These are phyloP conservation scores for Aspergillus wentii DNA, from an alignment of 495 filamentous ascomycete species.

Conservation along the genomic window DNA sequence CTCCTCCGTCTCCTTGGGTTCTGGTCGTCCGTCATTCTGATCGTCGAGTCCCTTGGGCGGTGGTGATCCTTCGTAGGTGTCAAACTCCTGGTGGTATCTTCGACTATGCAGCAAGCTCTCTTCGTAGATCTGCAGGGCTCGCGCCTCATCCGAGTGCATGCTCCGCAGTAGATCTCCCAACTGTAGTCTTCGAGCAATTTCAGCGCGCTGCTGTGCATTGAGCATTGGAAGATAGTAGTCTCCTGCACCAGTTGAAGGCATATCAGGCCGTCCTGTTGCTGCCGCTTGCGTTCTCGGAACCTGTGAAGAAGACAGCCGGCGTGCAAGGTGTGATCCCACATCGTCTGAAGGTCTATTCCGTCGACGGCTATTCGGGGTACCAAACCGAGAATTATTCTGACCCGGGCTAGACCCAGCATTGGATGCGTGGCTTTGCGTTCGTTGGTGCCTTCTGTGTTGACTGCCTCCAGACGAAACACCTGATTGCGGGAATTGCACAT, in stretches of 20 bases:
- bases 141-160: constrained; percentile 4
- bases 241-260: too few relatives aligned
- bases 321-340: background rate
- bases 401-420: background rate
- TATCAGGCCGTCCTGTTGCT: too few relatives aligned
- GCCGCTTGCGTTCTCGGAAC: background rate
- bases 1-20: constrained; percentile 39
- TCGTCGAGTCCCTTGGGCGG: constrained; percentile 11
- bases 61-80: background rate
- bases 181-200: background rate
- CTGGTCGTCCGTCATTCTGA: constrained; percentile 24
- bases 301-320: constrained; percentile 1
- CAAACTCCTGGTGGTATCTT: background rate
- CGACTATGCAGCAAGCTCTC: constrained; percentile 1
- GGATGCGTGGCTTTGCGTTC: constrained; percentile 5
- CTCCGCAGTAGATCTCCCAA: constrained; percentile 3
- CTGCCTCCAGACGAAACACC: constrained; percentile 1
- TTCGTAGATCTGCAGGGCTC: constrained; percentile 7
- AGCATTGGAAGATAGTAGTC: too few relatives aligned
- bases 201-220: constrained; percentile 2
- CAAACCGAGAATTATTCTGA: constrained; percentile 1
- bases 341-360: constrained; percentile 7
- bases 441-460: constrained; percentile 11
- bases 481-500: constrained; percentile 5
- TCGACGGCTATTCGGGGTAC: constrained; percentile 1